These are phyloP conservation scores for Linum trigynum DNA, from an alignment of 345 rosid species.

Conservation along the genomic window DNA sequence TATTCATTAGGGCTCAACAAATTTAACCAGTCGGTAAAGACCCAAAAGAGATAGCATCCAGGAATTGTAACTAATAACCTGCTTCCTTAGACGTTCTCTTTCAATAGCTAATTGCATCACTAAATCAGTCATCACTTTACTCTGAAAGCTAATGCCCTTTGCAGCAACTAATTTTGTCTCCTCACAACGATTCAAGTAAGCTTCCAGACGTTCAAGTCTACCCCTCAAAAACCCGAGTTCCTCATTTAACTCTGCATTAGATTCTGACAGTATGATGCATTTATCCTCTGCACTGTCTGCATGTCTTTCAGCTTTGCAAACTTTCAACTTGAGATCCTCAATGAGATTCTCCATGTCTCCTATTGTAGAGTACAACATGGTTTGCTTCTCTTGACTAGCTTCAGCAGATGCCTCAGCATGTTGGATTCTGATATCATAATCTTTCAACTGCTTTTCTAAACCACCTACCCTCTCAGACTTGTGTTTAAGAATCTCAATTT, in stretches of 20 bases:
- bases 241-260: slow-evolving; percentile 60
- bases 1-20: neutral
- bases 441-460: slow-evolving; percentile 57
- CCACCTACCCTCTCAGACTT: slow-evolving; percentile 45
- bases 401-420: slow-evolving; percentile 72
- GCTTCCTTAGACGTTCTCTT: slow-evolving; percentile 80
- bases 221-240: slow-evolving; percentile 58
- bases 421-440: slow-evolving; percentile 56
- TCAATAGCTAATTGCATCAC: slow-evolving; percentile 65
- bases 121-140: slow-evolving; percentile 67
- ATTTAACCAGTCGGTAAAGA: no score
- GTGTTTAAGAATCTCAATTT: slow-evolving; percentile 39
- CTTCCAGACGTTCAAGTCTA: slow-evolving; percentile 55
- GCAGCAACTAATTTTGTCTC: slow-evolving; percentile 55
- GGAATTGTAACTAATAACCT: slow-evolving; percentile 33
- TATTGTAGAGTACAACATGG: slow-evolving; percentile 54
- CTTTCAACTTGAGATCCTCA: slow-evolving; percentile 66
- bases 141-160: slow-evolving; percentile 52
- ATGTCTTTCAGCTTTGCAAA: slow-evolving; percentile 52
- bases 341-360: slow-evolving; percentile 77
- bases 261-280: slow-evolving; percentile 62
- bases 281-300: slow-evolving; percentile 76
- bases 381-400: slow-evolving; percentile 80
- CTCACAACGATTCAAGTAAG: slow-evolving; percentile 57
- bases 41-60: no score